Evolutionary conservation across 371 early-diverging fungal species (phyloP).

Genomic region (Haplosporangium sp.): DNA sequence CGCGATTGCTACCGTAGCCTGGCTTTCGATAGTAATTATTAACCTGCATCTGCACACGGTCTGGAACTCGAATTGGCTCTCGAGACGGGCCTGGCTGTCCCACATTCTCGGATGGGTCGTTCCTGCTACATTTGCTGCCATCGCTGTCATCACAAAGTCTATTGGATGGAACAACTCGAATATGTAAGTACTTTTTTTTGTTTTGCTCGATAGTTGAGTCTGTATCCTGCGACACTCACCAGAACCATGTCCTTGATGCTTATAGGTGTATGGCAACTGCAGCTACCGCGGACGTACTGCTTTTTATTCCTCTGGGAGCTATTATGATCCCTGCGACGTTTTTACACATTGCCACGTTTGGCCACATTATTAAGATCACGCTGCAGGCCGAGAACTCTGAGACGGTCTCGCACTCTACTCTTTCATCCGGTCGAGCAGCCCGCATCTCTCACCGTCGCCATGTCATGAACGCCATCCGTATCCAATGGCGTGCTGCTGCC

Average conservation of each 20-base stretch:
- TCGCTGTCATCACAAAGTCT: conserved; percentile 56
- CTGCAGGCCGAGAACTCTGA: conserved; percentile 64
- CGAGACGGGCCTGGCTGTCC: conserved; percentile 61
- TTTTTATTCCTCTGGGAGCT: conserved; percentile 72
- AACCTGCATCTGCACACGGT: conserved; percentile 76
- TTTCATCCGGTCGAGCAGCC: conserved; percentile 51
- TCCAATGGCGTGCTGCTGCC: conserved; percentile 76
- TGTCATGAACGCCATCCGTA: conserved; percentile 68
- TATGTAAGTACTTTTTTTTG: conserved; percentile 24
- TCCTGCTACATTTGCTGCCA: conserved; percentile 64
- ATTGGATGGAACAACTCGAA: conserved; percentile 53
- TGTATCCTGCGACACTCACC: background rate
- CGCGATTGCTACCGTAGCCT: conserved; percentile 68
- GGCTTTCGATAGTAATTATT: conserved; percentile 70
- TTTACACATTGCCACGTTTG: conserved; percentile 68
- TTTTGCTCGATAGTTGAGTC: no score
- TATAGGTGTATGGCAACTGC: conserved; percentile 61
- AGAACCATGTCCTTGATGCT: background rate
- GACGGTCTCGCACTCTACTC: conserved; percentile 47
- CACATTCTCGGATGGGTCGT: conserved; percentile 70
- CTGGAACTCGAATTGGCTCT: conserved; percentile 70
- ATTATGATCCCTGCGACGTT: conserved; percentile 66
- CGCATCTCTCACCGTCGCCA: conserved; percentile 64
- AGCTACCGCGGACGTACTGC: conserved; percentile 59
- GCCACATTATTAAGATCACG: conserved; percentile 63